Evolutionary conservation across 345 rosid species (phyloP), one percentile per base, ranked within the genome.

Genomic region (Bruguiera gymnorhiza): DNA sequence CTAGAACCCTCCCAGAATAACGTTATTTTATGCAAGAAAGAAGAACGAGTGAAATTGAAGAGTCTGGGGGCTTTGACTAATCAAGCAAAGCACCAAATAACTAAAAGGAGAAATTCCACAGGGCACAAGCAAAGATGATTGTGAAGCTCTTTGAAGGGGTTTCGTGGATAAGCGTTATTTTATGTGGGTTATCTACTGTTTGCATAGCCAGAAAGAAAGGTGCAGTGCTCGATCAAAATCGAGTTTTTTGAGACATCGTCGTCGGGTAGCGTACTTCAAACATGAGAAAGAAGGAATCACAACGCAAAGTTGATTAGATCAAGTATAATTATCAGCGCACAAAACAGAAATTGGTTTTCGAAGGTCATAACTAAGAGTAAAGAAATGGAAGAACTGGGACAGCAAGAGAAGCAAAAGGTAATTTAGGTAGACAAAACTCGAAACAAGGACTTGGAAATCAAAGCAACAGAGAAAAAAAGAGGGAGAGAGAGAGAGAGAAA

Each of bases 1-100:
- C 39, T 46, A 59, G 69, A 53, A 26, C 19, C 24, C 65, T 37
- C 21, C 21, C 36, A 23, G 20, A 36, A 20, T 16, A 67, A 55
- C 43, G 63, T 76, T 73, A 77, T 82, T 79, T 81, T 72, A 81
- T 77, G 81, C 72, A 68, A 51, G 31, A 10, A 65, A 48, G 50
- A 43, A 43, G 39, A 69, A 60, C 32, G 83, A 74, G 70, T 75
- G 75, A 68, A 75, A 31, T 75, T 29, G 77, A 83, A 78, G 82
- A 68, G 75, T 81, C 75, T 29, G 73, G 19, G 73, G 19, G 78
- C 62, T 70, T 70, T 24, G 66, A 73, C 72, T 70, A 65, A 79
- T 76, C 69, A 79, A 84, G 83, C 77, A 77, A 83, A 75, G 78
- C 73, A 76, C 75, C 78, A 78, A 73, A 73, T 10, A 68, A 71